A percentile compares a stretch with the other conserved stretches of the same genome.
Evolutionary conservation across 441 rosid species (phyloP).

Genomic region (Populus hybrid): DNA sequence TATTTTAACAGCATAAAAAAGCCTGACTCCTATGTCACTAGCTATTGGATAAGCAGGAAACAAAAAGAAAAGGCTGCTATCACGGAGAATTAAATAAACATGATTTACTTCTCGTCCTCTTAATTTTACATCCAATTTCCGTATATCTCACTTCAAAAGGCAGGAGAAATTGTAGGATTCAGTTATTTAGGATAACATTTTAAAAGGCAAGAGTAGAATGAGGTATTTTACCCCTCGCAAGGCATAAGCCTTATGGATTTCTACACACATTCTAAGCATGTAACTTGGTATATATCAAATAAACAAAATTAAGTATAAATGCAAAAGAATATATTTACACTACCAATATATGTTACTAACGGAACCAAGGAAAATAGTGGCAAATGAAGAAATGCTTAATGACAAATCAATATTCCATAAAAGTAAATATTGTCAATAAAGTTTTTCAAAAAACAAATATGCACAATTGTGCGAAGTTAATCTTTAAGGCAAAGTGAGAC

Average conservation of each 20-base stretch:
- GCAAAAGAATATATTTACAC: neutral
- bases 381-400: neutral
- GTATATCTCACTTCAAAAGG: neutral
- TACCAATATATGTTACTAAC: neutral
- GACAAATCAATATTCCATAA: neutral
- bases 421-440: neutral
- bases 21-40: neutral
- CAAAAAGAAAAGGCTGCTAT: neutral
- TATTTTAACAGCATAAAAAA: neutral
- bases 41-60: neutral
- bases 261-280: too few relatives aligned
- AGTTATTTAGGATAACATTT: neutral
- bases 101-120: neutral
- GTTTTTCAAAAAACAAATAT: neutral
- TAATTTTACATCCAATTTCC: neutral
- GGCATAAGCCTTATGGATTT: neutral
- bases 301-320: too few relatives aligned
- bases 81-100: neutral
- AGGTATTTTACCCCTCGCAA: neutral
- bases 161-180: neutral
- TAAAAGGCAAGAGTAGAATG: neutral
- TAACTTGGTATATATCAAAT: neutral
- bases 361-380: neutral
- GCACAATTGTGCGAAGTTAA: neutral
- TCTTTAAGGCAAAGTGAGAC: neutral